These are phyloP conservation scores for Reutealis trisperma DNA, from an alignment of 345 rosid species.

Conservation along the genomic window DNA sequence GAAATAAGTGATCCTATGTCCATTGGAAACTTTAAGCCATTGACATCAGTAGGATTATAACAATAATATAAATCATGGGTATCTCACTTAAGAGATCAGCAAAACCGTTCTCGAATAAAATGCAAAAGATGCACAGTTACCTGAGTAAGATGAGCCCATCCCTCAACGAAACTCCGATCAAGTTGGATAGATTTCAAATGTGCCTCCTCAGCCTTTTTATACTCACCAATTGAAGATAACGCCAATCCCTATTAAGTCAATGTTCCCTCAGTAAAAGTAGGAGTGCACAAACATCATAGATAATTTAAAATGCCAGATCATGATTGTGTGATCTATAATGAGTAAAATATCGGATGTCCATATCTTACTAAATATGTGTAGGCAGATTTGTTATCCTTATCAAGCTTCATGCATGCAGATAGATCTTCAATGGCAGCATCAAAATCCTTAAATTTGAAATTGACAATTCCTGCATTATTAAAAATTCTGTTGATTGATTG, in stretches of 20 bases:
- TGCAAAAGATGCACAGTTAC: conserved; percentile 31
- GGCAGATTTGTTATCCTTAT: conserved; percentile 86
- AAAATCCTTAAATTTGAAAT: conserved; percentile 91
- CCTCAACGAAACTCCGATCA: conserved; percentile 77
- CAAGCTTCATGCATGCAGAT: conserved; percentile 79
- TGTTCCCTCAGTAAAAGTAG: conserved; percentile 22
- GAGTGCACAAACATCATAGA: conserved; percentile 8
- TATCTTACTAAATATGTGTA: conserved; percentile 76
- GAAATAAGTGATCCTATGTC: background rate
- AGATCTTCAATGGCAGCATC: conserved; percentile 83
- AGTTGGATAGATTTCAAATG: conserved; percentile 81
- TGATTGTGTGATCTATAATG: background rate
- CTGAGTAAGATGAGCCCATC: conserved; percentile 91
- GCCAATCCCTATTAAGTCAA: conserved; percentile 66
- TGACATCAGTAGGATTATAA: background rate
- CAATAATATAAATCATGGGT: background rate
- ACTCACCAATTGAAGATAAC: conserved; percentile 74
- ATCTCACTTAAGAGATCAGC: too few species aligned
- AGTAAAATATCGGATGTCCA: conserved; percentile 21
- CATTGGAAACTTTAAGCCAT: background rate
- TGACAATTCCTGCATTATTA: conserved; percentile 75
- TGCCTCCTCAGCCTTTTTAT: conserved; percentile 78
- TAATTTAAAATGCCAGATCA: conserved; percentile 1
- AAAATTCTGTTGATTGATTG: conserved; percentile 20
- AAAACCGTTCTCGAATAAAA: too few species aligned